These are phyloP conservation scores for Tetradesmus obliquus DNA, from an alignment of 139 green algal genomes.

Conservation along the genomic window DNA sequence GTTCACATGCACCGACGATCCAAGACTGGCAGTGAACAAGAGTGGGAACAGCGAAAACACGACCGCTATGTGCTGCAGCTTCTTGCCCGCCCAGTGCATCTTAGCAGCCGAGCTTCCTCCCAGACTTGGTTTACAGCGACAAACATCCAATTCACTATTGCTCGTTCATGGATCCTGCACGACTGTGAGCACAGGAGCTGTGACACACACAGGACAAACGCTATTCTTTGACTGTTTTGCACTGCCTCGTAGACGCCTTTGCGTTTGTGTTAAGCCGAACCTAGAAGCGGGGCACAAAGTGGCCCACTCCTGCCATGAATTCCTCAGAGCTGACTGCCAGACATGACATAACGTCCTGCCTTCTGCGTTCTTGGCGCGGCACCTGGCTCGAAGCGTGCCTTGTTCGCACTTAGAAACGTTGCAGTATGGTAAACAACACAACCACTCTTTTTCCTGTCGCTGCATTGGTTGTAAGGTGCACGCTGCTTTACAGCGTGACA, in stretches of 20 bases:
- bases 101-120: neutral
- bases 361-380: too few species aligned
- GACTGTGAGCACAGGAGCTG: neutral
- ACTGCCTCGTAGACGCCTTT: neutral
- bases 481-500: too few species aligned
- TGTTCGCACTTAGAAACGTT: too few species aligned
- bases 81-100: neutral
- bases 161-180: neutral
- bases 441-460: too few species aligned
- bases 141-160: neutral
- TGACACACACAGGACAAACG: neutral
- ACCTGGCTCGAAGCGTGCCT: too few species aligned
- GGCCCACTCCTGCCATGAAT: too few species aligned
- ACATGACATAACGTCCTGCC: too few species aligned
- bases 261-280: neutral
- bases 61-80: neutral
- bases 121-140: neutral
- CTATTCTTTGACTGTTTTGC: neutral
- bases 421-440: too few species aligned
- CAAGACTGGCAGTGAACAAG: neutral
- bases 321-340: too few species aligned
- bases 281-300: too few species aligned
- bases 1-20: neutral
- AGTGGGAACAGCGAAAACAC: neutral
- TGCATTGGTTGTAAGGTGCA: too few species aligned